Evolutionary conservation across 768 basidiomycete species (phyloP).

Genomic region (Boletus pseudo-olivaceus): DNA sequence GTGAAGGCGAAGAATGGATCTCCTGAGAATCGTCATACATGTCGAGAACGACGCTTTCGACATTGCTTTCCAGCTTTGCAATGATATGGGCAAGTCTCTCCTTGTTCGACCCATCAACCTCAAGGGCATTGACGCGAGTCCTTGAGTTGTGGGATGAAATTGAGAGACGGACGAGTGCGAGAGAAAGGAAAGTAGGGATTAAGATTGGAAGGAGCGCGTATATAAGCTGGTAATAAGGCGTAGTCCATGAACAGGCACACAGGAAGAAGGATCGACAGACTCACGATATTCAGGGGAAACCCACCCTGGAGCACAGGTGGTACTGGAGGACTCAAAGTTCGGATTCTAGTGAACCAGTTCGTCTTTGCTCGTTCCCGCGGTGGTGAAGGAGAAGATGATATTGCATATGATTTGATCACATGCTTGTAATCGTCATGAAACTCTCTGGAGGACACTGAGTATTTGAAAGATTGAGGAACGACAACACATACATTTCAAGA

Average conservation of each 20-base stretch:
- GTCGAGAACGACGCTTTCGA: slow-evolving; percentile 62
- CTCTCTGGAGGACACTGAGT: slow-evolving; percentile 38
- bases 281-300: slow-evolving; percentile 72
- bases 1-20: slow-evolving; percentile 17
- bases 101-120: slow-evolving; percentile 47
- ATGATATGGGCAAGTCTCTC: slow-evolving; percentile 56
- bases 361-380: slow-evolving; percentile 37
- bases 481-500: slow-evolving; percentile 52
- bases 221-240: slow-evolving; percentile 39
- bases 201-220: slow-evolving; percentile 61
- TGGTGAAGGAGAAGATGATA: slow-evolving; percentile 44
- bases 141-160: slow-evolving; percentile 58
- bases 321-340: slow-evolving; percentile 42
- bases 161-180: slow-evolving; percentile 54
- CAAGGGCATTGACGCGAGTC: slow-evolving; percentile 60
- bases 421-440: slow-evolving; percentile 54
- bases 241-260: neutral
- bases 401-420: slow-evolving; percentile 50
- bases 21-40: slow-evolving; percentile 46
- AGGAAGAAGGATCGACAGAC: slow-evolving; percentile 20
- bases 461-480: slow-evolving; percentile 1
- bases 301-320: slow-evolving; percentile 56
- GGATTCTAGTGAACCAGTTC: slow-evolving; percentile 44
- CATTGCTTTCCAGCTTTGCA: slow-evolving; percentile 52
- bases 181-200: slow-evolving; percentile 53